Evolutionary conservation across 345 rosid genomes (phyloP).

Genomic region (Salix koriyanagi): DNA sequence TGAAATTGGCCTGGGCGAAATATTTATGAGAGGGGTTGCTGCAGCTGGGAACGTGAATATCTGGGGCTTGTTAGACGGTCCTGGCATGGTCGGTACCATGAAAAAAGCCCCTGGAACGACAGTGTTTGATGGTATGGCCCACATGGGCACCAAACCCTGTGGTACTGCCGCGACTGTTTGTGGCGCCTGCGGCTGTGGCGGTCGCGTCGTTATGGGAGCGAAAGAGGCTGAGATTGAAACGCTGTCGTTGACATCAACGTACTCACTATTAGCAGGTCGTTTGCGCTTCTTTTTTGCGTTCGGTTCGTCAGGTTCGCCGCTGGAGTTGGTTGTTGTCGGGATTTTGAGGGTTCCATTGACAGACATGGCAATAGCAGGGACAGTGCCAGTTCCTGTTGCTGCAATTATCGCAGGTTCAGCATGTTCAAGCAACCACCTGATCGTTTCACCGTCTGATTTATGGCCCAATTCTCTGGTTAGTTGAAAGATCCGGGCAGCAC

Average conservation of each 20-base stretch:
- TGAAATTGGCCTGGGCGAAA: slow-evolving; percentile 51
- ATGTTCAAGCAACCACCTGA: slow-evolving; percentile 80
- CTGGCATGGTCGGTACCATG: slow-evolving; percentile 48
- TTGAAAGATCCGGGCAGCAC: slow-evolving; percentile 90
- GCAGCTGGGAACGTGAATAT: slow-evolving; percentile 57
- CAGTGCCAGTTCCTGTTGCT: slow-evolving; percentile 88
- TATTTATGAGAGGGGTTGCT: slow-evolving; percentile 39
- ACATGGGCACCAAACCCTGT: slow-evolving; percentile 74
- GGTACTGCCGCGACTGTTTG: slow-evolving; percentile 24
- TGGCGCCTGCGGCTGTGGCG: slow-evolving; percentile 3
- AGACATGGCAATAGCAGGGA: slow-evolving; percentile 91
- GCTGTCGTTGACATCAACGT: slow-evolving; percentile 52
- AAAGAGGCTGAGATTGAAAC: slow-evolving; percentile 46
- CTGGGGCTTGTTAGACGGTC: slow-evolving; percentile 50
- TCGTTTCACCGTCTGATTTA: slow-evolving; percentile 88
- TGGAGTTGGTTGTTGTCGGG: slow-evolving; percentile 58
- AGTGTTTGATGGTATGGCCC: slow-evolving; percentile 74
- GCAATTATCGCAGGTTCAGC: slow-evolving; percentile 85
- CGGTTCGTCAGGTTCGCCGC: slow-evolving; percentile 37
- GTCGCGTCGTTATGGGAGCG: slow-evolving; percentile 37
- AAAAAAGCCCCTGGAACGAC: slow-evolving; percentile 59
- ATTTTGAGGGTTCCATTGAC: slow-evolving; percentile 80
- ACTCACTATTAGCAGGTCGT: slow-evolving; percentile 70
- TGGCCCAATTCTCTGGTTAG: slow-evolving; percentile 83
- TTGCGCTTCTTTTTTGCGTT: slow-evolving; percentile 58